Percentiles rank a stretch among this genome's conserved stretches.
Conservation (phyloP, 2,329 filamentous ascomycete genomes). For the Leptodontidium sp. region DNA sequence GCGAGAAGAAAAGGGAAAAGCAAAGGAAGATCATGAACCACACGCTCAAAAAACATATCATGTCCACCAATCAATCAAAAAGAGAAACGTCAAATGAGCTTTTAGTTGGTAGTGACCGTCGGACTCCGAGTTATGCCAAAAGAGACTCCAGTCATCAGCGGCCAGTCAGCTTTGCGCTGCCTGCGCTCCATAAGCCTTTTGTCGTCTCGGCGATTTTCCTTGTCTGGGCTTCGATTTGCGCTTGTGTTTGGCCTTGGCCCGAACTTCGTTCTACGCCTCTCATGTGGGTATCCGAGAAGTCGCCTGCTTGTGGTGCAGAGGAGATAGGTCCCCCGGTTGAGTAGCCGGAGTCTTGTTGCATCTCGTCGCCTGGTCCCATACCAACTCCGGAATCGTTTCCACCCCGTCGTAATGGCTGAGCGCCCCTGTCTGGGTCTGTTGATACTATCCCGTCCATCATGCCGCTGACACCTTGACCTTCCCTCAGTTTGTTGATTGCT, state of each 20-base stretch:
- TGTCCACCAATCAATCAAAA: not conserved
- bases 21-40: conserved; percentile 17
- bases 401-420: conserved; percentile 44
- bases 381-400: conserved; percentile 55
- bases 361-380: conserved; percentile 37
- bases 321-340: conserved; percentile 28
- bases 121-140: not conserved
- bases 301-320: conserved; percentile 17
- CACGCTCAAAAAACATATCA: conserved; percentile 23
- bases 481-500: conserved; percentile 74
- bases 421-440: conserved; percentile 57
- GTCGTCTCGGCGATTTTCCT: conserved; percentile 70
- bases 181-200: conserved; percentile 64
- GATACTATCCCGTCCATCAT: conserved; percentile 69
- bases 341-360: conserved; percentile 44
- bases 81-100: conserved; percentile 11
- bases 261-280: conserved; percentile 40
- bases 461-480: conserved; percentile 58
- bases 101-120: conserved; percentile 25
- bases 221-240: conserved; percentile 49
- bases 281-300: conserved; percentile 38
- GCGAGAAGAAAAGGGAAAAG: conserved; percentile 5
- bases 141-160: conserved; percentile 28
- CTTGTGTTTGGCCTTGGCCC: conserved; percentile 47
- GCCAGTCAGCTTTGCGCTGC: conserved; percentile 39